These are phyloP conservation scores for Streptanthus diversifolius DNA, from an alignment of 345 rosid genomes.

Conservation along the genomic window DNA sequence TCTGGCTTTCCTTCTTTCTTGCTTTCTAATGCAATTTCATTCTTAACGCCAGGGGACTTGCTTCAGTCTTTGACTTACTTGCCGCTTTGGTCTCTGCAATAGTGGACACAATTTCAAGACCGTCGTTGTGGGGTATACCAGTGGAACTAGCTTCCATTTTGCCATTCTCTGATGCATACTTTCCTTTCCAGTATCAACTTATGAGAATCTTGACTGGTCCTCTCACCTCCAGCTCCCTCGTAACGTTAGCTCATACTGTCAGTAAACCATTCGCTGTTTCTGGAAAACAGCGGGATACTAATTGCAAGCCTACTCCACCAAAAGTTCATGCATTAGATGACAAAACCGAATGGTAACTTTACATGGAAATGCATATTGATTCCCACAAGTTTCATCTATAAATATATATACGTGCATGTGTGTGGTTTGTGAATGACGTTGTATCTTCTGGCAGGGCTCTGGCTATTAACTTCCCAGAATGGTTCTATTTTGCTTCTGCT, in stretches of 20 bases:
- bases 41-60: conserved; percentile 58
- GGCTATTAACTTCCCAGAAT: conserved; percentile 72
- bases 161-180: conserved; percentile 65
- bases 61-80: conserved; percentile 51
- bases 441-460: conserved; percentile 56
- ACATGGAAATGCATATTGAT: not conserved
- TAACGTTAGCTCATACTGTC: conserved; percentile 41
- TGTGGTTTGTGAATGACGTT: not conserved
- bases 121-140: conserved; percentile 63
- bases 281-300: conserved; percentile 20
- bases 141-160: conserved; percentile 54
- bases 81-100: conserved; percentile 47
- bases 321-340: conserved; percentile 41
- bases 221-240: conserved; percentile 41
- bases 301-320: conserved; percentile 25
- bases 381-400: not conserved
- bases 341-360: conserved; percentile 60
- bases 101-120: conserved; percentile 57
- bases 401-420: not conserved
- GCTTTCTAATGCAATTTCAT: conserved; percentile 5
- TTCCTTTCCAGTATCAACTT: conserved; percentile 42
- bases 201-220: conserved; percentile 53
- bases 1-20: not conserved
- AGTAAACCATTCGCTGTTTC: conserved; percentile 21
- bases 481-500: conserved; percentile 73